Evolutionary conservation across 495 filamentous ascomycete genomes (phyloP).

Genomic region (Penicillium bovifimosum): DNA sequence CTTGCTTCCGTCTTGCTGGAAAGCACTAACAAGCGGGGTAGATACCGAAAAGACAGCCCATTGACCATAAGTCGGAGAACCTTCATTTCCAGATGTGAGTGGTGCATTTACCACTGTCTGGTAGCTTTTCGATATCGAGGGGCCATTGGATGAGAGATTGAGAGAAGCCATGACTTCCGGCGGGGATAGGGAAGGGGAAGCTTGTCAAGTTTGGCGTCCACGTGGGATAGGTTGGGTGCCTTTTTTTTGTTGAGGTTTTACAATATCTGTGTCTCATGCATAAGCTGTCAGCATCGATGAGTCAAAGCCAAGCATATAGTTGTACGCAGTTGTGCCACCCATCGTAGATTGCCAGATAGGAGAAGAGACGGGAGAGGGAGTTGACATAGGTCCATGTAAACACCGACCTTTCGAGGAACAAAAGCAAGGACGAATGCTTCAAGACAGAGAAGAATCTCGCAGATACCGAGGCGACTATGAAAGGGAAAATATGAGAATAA

Average conservation of each 20-base stretch:
- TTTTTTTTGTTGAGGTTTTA: not conserved
- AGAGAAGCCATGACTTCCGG: conserved; percentile 71
- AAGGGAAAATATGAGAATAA: not conserved
- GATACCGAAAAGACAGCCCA: conserved; percentile 94
- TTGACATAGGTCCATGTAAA: conserved; percentile 8
- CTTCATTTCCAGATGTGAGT: conserved; percentile 53
- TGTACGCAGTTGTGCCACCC: not conserved
- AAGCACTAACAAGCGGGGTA: conserved; percentile 82
- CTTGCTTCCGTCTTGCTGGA: conserved; percentile 78
- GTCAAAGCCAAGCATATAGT: not conserved
- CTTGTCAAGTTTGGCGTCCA: not conserved
- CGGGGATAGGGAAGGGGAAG: not conserved
- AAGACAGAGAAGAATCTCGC: not conserved
- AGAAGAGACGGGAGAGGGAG: not conserved
- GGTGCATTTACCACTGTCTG: conserved; percentile 75
- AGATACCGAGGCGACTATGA: not conserved
- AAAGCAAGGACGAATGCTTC: not conserved
- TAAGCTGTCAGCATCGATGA: not conserved
- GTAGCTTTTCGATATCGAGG: conserved; percentile 90
- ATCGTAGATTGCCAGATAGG: not conserved
- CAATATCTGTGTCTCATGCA: not conserved
- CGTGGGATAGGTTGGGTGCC: not conserved
- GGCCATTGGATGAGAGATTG: conserved; percentile 84
- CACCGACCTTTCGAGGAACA: not conserved
- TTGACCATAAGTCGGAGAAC: conserved; percentile 66